Base-by-base conservation (phyloP, 306 rosid species). In the Dalbergia cochinchinensis region DNA sequence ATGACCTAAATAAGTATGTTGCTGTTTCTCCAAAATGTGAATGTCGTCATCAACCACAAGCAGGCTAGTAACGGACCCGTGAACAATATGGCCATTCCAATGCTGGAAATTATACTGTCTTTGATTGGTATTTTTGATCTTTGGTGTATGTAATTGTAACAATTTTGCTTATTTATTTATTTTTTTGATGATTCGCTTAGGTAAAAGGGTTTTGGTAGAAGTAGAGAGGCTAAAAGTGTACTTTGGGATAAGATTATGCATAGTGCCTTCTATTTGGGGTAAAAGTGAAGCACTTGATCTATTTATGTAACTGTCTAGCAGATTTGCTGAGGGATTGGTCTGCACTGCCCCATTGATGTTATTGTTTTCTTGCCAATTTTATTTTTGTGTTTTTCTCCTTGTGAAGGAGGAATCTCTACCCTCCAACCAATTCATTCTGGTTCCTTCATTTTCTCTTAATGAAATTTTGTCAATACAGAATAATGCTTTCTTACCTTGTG, bases 371-470 rank as follows among this genome's bases (percentile, higher is more conserved):
- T 26, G 31, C 31, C 39, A 11, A 2, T 74, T 74, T 74, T 18
- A 47, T n/a, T 48, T 74, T 61, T 61, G 26, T 26, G 34, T 74
- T 74, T 26, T 15, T 11, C 5, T 61, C 33, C 26, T 14, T 47
- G 59, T 22, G 4, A 45, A 60, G 42, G 44, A 60, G 58, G 26
- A 15, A 41, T 75, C 65, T 39, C n/a, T 8, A 11, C 53, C 33
- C 41, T 77, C 64, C 11, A 20, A 55, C 64, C 11, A 20, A 55
- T 66, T 57, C 34, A 13, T 57, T 57, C 11, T 55, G 16, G 31
- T 77, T 77, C 41, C 33, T 54, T 77, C 41, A 12, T 15, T 53
- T 12, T 48, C 50, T 77, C 9, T 76, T 48, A 22, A 59, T 19
- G 60, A n/a, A 47, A 48, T 48, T 9, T 35, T 18, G 45, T 26